A percentile compares a stretch with the other conserved stretches of the same genome.
phyloP scores from a whole-genome alignment of 805 yeast genomes.

The Suhomyces canberraensis region DNA sequence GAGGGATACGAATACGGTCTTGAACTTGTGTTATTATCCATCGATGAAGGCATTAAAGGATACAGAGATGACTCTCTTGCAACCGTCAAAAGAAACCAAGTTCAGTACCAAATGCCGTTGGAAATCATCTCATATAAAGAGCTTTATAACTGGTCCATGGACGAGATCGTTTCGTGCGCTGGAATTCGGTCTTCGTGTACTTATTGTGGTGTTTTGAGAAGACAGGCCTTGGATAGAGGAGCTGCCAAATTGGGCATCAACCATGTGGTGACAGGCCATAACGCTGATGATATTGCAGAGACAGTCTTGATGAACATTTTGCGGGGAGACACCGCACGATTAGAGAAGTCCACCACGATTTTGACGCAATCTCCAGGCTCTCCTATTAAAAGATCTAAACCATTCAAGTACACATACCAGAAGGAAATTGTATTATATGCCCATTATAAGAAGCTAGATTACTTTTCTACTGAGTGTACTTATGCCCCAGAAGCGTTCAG shows the following conservation, averaged over 20 bases:
- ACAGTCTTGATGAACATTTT: slow-evolving; percentile 92
- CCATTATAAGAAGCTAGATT: slow-evolving; percentile 90
- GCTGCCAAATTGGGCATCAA: slow-evolving; percentile 79
- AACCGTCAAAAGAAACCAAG: slow-evolving; percentile 89
- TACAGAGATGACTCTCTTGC: slow-evolving; percentile 96
- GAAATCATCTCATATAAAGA: slow-evolving; percentile 84
- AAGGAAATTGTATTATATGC: slow-evolving; percentile 97
- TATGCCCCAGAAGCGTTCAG: slow-evolving; percentile 98
- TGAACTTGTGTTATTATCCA: slow-evolving; percentile 75
- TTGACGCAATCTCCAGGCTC: slow-evolving; percentile 81
- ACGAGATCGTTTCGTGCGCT: slow-evolving; percentile 90
- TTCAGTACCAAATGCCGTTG: slow-evolving; percentile 76
- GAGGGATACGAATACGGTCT: slow-evolving; percentile 87
- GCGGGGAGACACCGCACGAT: slow-evolving; percentile 93
- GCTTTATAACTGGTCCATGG: slow-evolving; percentile 97
- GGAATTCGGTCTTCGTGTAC: slow-evolving; percentile 95
- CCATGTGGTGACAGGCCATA: slow-evolving; percentile 97
- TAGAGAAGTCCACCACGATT: slow-evolving; percentile 84
- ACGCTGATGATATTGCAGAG: slow-evolving; percentile 99
- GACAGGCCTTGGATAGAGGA: slow-evolving; percentile 96
- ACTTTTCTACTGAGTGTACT: slow-evolving; percentile 95
- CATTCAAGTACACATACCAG: slow-evolving; percentile 92
- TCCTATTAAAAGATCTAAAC: slow-evolving; percentile 90
- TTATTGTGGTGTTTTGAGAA: slow-evolving; percentile 93
- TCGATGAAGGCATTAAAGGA: slow-evolving; percentile 97